Evolutionary conservation across 345 rosid genomes (phyloP).

Genomic region (Gossypium arboreum): DNA sequence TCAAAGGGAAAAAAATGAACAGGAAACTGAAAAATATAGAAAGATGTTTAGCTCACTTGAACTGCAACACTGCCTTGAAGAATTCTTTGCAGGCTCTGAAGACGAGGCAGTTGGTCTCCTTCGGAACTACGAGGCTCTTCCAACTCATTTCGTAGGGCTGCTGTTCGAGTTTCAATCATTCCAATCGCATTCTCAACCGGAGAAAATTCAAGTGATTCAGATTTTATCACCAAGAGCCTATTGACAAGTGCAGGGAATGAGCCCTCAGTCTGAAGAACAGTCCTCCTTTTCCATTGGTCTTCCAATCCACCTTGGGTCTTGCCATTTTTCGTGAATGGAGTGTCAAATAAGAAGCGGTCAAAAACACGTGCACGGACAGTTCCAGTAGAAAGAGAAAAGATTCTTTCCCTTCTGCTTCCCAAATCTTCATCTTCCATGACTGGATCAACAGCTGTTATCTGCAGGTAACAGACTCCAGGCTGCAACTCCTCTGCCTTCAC

Average conservation of each 20-base stretch:
- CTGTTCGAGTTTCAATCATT: constrained; percentile 97
- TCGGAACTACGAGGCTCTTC: constrained; percentile 99
- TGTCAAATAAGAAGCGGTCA: constrained; percentile 94
- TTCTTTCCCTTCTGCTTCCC: constrained; percentile 95
- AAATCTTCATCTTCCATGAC: constrained; percentile 99
- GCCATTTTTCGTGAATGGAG: constrained; percentile 99
- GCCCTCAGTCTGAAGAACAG: constrained; percentile 90
- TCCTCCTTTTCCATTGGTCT: constrained; percentile 99
- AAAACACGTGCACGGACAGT: constrained; percentile 90
- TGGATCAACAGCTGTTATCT: constrained; percentile 95
- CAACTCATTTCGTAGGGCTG: constrained; percentile 85
- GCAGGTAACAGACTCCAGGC: constrained; percentile 91
- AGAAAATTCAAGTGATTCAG: constrained; percentile 95
- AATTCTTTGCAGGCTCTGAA: constrained; percentile 95
- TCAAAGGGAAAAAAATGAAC: neutral
- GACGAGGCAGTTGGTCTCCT: constrained; percentile 94
- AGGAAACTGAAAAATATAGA: neutral
- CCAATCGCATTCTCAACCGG: constrained; percentile 99
- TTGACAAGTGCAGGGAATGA: constrained; percentile 97
- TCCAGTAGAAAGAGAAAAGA: constrained; percentile 91
- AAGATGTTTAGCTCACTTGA: constrained; percentile 50
- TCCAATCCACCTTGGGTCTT: constrained; percentile 96
- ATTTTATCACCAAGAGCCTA: constrained; percentile 79
- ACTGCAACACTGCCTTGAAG: constrained; percentile 99
- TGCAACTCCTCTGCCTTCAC: constrained; percentile 96